Conservation (phyloP, 176 grass and related monocot genomes). For the Musa acuminata region DNA sequence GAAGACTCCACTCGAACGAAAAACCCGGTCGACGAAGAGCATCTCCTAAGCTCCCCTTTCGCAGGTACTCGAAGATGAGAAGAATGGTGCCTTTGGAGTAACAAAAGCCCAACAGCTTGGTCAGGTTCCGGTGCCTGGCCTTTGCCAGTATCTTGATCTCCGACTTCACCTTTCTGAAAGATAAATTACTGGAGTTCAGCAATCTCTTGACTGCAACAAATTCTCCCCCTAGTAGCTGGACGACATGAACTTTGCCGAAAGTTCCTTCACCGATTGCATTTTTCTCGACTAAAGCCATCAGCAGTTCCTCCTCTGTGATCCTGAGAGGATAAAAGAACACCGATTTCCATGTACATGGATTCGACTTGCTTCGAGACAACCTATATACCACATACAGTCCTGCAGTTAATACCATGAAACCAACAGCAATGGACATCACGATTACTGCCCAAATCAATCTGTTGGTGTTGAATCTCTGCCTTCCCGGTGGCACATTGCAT, state of each 20-base stretch:
- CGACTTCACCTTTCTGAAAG: slow-evolving; percentile 42
- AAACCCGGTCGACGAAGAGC: slow-evolving; percentile 31
- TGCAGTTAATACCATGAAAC: slow-evolving; percentile 23
- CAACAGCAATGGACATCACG: slow-evolving; percentile 27
- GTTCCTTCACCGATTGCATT: slow-evolving; percentile 41
- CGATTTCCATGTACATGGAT: slow-evolving; percentile 24
- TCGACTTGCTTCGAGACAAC: slow-evolving; percentile 3
- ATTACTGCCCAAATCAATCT: slow-evolving; percentile 30
- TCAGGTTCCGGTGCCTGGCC: slow-evolving; percentile 56
- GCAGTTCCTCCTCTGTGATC: slow-evolving; percentile 44
- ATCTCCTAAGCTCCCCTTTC: slow-evolving; percentile 47
- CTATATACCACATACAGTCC: slow-evolving; percentile 31
- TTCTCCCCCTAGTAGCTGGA: slow-evolving; percentile 36
- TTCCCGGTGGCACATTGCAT: slow-evolving; percentile 18
- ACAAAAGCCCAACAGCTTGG: slow-evolving; percentile 55
- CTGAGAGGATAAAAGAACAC: slow-evolving; percentile 58
- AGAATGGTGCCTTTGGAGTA: slow-evolving; percentile 34
- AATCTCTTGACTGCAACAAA: slow-evolving; percentile 43
- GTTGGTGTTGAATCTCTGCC: neutral
- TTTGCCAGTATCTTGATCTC: slow-evolving; percentile 56
- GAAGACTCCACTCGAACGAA: slow-evolving; percentile 23
- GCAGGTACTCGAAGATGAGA: slow-evolving; percentile 48
- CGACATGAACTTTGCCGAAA: slow-evolving; percentile 43
- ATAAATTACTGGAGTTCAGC: slow-evolving; percentile 25
- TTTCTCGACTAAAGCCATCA: slow-evolving; percentile 37